These are phyloP conservation scores for Agaricus blazei DNA, from an alignment of 768 basidiomycete genomes.

Conservation along the genomic window DNA sequence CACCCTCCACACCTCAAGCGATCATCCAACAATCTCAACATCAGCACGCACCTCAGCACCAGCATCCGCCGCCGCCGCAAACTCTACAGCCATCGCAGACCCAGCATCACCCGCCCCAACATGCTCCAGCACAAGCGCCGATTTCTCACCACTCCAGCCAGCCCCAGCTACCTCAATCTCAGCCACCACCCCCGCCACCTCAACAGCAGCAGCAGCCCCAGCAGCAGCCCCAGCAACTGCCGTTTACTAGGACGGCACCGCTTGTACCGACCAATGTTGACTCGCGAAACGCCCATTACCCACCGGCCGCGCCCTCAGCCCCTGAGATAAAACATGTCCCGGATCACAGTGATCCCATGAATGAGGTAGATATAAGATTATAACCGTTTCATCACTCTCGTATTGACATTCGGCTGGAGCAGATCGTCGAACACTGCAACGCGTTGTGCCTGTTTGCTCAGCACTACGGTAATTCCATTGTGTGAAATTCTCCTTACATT, in stretches of 20 bases:
- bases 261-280: constrained; percentile 19
- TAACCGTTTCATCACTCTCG: neutral
- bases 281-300: constrained; percentile 13
- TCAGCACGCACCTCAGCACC: constrained; percentile 22
- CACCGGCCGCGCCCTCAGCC: constrained; percentile 11
- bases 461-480: constrained; percentile 50
- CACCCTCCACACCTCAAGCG: constrained; percentile 33
- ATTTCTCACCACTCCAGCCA: constrained; percentile 16
- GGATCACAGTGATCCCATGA: constrained; percentile 33
- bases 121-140: constrained; percentile 17
- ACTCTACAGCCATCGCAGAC: constrained; percentile 19
- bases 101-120: constrained; percentile 25
- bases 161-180: constrained; percentile 16
- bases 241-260: constrained; percentile 17
- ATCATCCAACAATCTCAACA: constrained; percentile 35
- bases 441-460: constrained; percentile 60
- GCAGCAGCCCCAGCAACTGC: constrained; percentile 13
- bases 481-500: constrained; percentile 4
- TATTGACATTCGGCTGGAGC: constrained; percentile 12
- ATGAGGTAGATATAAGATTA: constrained; percentile 30
- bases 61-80: constrained; percentile 13
- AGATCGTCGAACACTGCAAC: constrained; percentile 62
- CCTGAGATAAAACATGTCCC: constrained; percentile 31
- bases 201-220: constrained; percentile 10
- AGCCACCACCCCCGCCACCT: constrained; percentile 16